A percentile compares a stretch with the other conserved stretches of the same genome.
These are phyloP conservation scores for Asterella californica DNA, from an alignment of 225 moss, liverwort and hornwort species.

Conservation along the genomic window DNA sequence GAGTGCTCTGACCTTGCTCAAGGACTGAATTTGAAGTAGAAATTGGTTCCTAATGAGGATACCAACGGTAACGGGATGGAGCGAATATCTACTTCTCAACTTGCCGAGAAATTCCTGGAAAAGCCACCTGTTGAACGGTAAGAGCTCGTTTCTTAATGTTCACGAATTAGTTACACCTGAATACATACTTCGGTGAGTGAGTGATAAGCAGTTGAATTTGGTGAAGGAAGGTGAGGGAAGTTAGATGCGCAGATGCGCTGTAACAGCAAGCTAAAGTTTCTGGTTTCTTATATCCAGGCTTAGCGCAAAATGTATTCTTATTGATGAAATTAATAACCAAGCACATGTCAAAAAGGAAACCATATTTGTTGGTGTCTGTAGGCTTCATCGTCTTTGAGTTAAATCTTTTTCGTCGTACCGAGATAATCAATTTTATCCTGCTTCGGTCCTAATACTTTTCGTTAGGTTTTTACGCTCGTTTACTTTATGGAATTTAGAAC, in stretches of 20 bases:
- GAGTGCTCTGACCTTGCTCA: slow-evolving; percentile 55
- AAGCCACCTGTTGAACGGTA: slow-evolving; percentile 33
- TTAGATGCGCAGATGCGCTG: too few relatives aligned
- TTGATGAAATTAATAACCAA: background rate
- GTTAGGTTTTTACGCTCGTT: too few relatives aligned
- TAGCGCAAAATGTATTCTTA: background rate
- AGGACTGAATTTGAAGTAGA: slow-evolving; percentile 33
- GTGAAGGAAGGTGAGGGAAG: too few relatives aligned
- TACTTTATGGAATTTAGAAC: too few relatives aligned
- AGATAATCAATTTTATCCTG: too few relatives aligned
- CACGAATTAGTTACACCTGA: background rate
- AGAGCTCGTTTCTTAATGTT: slow-evolving; percentile 1
- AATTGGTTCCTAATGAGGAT: slow-evolving; percentile 46
- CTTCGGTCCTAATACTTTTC: too few relatives aligned
- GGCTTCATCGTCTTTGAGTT: background rate
- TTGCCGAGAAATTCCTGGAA: slow-evolving; percentile 34
- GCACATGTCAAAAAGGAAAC: background rate
- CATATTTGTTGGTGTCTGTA: too few relatives aligned
- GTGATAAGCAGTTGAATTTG: background rate
- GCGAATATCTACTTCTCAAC: slow-evolving; percentile 26
- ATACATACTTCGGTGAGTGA: background rate
- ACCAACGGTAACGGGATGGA: slow-evolving; percentile 42
- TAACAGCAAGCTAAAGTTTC: background rate
- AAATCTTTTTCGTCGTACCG: too few relatives aligned
- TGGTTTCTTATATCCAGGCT: background rate